Base-by-base conservation (phyloP, 805 yeast species). In the Metschnikowia picachoensis region DNA sequence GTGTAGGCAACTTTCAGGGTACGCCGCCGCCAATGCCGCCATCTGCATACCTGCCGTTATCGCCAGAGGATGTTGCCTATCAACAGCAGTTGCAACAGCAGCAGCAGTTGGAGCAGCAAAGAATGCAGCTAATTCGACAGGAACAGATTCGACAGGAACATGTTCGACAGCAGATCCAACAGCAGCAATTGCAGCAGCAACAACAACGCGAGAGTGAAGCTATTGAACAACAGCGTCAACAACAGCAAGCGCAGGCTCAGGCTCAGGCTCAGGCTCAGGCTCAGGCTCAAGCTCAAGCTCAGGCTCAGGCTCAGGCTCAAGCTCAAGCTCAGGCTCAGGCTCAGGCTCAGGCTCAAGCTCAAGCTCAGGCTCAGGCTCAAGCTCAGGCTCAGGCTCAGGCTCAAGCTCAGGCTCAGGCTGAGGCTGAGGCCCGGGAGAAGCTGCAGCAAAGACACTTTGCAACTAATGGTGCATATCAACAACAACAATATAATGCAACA, bases 71-170 rank as follows among this genome's bases (percentile, higher is more conserved):
- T 15, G 32, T 36, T 17, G 27, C 35, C 16, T 41, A 45, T 9
- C 45, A 30, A 16, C 44, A 46, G 25, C 32, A 15, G 12, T 33
- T 32, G 4, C 47, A 47, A 14, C 44, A 35, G 12, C 48, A 36
- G 15, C 38, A 36, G 30, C 44, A 36, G 15, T 39, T 48, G 31
- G 36, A 49, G 37, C 46, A 15, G 70, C 57, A 85, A 3, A 43
- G 35, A 14, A 37, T 31, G 11, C 41, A 29, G 45, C 37, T 65
- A 61, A 49, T 62, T 58, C 47, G 62, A 63, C 49, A 62, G 56
- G 48, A 56, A 62, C 30, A 61, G 61, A 17, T 50, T 55, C 38
- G 33, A 28, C 61, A 52, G 37, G 56, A 45, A 33, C 48, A 38
- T 16, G 14, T 39, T 6, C 43, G 47, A 36, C 51, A 42, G 32